These are phyloP conservation scores for Kwoniella sp. DNA, from an alignment of 768 basidiomycete species.

Conservation along the genomic window DNA sequence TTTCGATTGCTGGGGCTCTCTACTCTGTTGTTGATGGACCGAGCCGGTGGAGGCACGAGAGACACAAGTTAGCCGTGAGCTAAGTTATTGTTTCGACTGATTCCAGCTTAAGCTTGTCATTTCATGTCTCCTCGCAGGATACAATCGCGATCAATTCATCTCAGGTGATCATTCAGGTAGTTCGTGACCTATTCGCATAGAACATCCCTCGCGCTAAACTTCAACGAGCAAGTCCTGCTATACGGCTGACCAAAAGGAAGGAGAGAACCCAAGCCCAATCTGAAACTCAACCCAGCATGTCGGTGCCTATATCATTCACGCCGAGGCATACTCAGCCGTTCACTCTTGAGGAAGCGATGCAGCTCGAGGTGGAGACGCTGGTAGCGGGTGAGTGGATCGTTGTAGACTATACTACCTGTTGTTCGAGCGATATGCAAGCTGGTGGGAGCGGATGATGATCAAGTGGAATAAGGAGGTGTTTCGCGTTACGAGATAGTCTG, in stretches of 20 bases:
- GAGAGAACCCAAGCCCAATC: neutral
- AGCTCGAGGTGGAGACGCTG: conserved; percentile 40
- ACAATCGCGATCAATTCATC: no score
- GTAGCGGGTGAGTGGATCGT: conserved; percentile 43
- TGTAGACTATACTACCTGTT: no score
- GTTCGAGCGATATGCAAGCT: neutral
- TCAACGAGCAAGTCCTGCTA: neutral
- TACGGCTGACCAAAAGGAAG: neutral
- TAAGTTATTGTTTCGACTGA: no score
- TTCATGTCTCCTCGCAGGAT: no score
- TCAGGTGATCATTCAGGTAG: no score
- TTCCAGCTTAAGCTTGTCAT: no score
- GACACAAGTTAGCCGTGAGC: no score
- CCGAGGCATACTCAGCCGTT: conserved; percentile 47
- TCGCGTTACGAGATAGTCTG: no score
- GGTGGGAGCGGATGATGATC: neutral
- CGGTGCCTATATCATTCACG: conserved; percentile 25
- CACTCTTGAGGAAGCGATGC: conserved; percentile 45
- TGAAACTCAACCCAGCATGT: neutral
- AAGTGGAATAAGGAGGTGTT: no score
- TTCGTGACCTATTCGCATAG: no score
- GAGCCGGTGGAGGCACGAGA: neutral
- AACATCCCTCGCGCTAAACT: no score
- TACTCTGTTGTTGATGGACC: neutral
- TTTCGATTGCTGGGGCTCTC: no score